Evolutionary conservation across 2,329 filamentous ascomycete species (phyloP).

Genomic region (Acrodontium crateriforme): DNA sequence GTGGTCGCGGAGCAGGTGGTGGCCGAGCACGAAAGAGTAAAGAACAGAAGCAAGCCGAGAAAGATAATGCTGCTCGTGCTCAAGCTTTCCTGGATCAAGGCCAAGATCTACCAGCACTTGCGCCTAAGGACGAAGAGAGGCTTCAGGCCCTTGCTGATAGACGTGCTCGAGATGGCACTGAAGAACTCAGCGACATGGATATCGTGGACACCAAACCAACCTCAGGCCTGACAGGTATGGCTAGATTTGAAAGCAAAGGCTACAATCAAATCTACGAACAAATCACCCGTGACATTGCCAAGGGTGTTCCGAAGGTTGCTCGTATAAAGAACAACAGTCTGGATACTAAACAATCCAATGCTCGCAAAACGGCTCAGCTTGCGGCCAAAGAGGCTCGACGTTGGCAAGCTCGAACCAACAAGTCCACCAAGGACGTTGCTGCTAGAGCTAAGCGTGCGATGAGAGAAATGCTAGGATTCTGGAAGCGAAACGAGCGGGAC

Average conservation of each 20-base stretch:
- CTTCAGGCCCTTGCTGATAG: conserved; percentile 24
- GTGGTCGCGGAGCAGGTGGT: conserved; percentile 12
- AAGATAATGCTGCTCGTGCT: conserved; percentile 69
- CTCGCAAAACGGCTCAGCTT: conserved; percentile 92
- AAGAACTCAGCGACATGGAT: conserved; percentile 45
- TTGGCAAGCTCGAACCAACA: conserved; percentile 96
- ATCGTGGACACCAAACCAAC: conserved; percentile 16
- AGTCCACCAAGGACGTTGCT: conserved; percentile 95
- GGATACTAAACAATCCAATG: conserved; percentile 78
- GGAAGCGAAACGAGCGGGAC: conserved; percentile 97
- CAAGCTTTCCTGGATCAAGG: conserved; percentile 72
- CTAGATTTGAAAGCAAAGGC: conserved; percentile 34
- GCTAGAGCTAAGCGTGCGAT: conserved; percentile 94
- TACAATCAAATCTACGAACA: conserved; percentile 97
- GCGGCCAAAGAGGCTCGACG: conserved; percentile 94
- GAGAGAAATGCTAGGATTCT: conserved; percentile 99
- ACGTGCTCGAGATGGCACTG: conserved; percentile 24
- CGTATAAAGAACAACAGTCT: conserved; percentile 79
- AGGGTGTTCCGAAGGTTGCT: conserved; percentile 84
- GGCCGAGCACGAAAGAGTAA: conserved; percentile 78
- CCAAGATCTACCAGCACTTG: conserved; percentile 52
- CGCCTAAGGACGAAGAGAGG: conserved; percentile 44
- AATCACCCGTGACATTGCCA: conserved; percentile 88
- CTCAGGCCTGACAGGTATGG: conserved; percentile 20
- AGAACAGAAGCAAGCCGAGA: conserved; percentile 55